Evolutionary conservation across 2,329 filamentous ascomycete species (phyloP).

Genomic region (Lanzia echinophila): DNA sequence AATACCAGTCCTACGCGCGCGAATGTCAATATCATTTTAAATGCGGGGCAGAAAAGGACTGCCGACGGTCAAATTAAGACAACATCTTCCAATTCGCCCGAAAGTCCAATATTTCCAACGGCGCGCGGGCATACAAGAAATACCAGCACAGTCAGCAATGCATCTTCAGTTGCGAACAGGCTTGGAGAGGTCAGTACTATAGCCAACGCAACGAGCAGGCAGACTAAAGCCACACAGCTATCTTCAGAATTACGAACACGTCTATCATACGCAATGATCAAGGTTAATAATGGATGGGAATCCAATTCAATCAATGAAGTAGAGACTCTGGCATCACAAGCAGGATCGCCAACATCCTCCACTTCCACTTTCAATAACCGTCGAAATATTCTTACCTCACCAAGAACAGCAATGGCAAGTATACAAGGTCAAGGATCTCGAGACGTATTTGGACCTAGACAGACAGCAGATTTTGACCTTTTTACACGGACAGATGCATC

Average conservation of each 20-base stretch:
- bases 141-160: slow-evolving; percentile 58
- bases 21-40: slow-evolving; percentile 18
- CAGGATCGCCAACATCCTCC: slow-evolving; percentile 55
- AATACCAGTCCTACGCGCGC: slow-evolving; percentile 17
- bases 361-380: slow-evolving; percentile 48
- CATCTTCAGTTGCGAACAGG: slow-evolving; percentile 56
- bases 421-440: slow-evolving; percentile 25
- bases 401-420: slow-evolving; percentile 38
- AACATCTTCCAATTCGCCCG: slow-evolving; percentile 39
- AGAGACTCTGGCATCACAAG: slow-evolving; percentile 65
- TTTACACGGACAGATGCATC: slow-evolving; percentile 29
- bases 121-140: slow-evolving; percentile 58
- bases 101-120: slow-evolving; percentile 16
- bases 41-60: slow-evolving; percentile 60
- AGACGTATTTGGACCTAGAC: slow-evolving; percentile 10
- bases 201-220: neutral
- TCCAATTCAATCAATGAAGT: slow-evolving; percentile 70
- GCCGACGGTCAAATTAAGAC: slow-evolving; percentile 68
- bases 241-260: slow-evolving; percentile 67
- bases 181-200: slow-evolving; percentile 63
- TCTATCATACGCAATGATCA: slow-evolving; percentile 88
- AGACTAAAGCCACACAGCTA: slow-evolving; percentile 24
- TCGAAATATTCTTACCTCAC: slow-evolving; percentile 48
- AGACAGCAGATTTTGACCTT: slow-evolving; percentile 28
- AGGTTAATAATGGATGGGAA: slow-evolving; percentile 87